Evolutionary conservation across 129 eudicot genomes (phyloP), one percentile per base, ranked within the genome.

Genomic region (Escallonia rubra): DNA sequence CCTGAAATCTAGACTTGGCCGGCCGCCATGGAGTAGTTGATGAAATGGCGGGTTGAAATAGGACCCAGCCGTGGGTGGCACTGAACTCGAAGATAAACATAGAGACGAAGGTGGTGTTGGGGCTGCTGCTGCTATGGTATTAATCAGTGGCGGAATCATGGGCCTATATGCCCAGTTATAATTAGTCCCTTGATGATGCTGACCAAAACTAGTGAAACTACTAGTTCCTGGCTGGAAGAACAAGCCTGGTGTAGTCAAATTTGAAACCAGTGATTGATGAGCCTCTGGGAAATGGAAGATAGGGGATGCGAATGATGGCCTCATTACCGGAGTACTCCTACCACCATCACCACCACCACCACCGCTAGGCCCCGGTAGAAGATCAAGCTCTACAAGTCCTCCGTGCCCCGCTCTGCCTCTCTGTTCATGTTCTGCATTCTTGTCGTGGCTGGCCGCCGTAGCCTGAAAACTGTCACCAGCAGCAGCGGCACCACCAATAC

Each of bases 401-500:
- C 12, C 12, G 12, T 50, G 13, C 55, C 1, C 34, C 34, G 34
- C 34, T 23, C 47, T 4, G 14, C 23, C 48, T 39, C 64, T 16
- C 10, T 4, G 54, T 48, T 48, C 52, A 7, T 48, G 11, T 49
- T 49, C 53, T 49, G 9, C 11, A 13, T 4, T 8, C 60, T 56
- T 56, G 60, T 23, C 14, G 55, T 11, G 10, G 55, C 34, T 56
- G 39, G 10, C 8, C 34, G 39, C 14, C 10, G 23, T 15, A 15
- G 61, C 7, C 42, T 23, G 4, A 8, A 8, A 16, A 15, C 14
- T 5, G 4, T 57, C 41, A 5, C 42, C 9, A n/a, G 68, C 38
- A 38, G 59, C 12, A 14, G 45, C 52, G 11, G 50, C 71, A 15
- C 85, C 81, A 12, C 87, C 91, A 43, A 88, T 68, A 55, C 96